Evolutionary conservation across 2,329 filamentous ascomycete genomes (phyloP), one percentile per base, ranked within the genome.

Genomic region (Balansia obtecta): DNA sequence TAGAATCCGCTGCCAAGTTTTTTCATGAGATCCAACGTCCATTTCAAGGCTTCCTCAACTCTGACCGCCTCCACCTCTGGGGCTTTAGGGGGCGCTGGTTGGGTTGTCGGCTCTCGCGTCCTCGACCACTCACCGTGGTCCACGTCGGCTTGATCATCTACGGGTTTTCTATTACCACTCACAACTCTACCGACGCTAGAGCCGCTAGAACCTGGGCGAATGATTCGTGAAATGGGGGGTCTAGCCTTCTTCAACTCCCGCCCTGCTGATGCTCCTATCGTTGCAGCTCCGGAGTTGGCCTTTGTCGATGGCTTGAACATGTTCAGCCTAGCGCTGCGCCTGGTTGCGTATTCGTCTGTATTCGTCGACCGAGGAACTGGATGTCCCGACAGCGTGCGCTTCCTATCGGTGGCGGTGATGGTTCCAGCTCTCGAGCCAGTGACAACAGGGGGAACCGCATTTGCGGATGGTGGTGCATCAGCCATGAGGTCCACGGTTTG

Each of bases 301-400:
- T 84, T 86, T 42, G 81, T 75, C 1, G 85, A 81, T 48, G 86
- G 78, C 53, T 84, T 83, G 59, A 87, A 84, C 58, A 77, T 74
- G 60, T 79, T 80, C 41, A 90, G 72, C 52, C 86, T 77, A 18
- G 84, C 83, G 60, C 86, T 90, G 58, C 86, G 76, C 59, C 86
- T 74, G 56, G 76, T 67, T 9, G 56, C 74, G 40, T 79, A 77
- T 57, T 88, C 85, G 53, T 82, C 76, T 4, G 68, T 65, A 49
- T 77, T 79, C 44, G 64, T 59, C 49, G 70, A 75, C 57, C 68
- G 57, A 63, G 71, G 77, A 46, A 77, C 78, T 13, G 76, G 77
- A 57, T 95, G 88, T 4, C 91, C 91, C 40, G 91, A 95, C n/a
- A 95, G 79, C 1, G 89, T 96, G 57, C 91, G 82, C 69, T 96